Evolutionary conservation across 2,329 filamentous ascomycete species (phyloP), one percentile per base, ranked within the genome.

Genomic region (Ceratocystis huliohia): DNA sequence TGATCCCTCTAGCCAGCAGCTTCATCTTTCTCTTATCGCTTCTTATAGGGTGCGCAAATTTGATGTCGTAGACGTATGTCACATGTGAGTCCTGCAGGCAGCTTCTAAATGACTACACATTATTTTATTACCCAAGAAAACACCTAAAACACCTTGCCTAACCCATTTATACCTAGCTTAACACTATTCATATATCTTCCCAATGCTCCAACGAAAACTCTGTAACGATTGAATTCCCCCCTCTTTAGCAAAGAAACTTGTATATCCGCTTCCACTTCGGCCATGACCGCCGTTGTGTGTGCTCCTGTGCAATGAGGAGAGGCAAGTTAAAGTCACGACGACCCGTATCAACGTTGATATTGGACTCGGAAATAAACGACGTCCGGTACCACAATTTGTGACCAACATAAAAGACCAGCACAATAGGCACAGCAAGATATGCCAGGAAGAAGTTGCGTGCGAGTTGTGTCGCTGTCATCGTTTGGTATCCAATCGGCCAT

Each of bases 281-380:
- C 89, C 89, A 93, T 3, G 75, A 74, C 41, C 80, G 82, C 71
- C 81, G 80, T 77, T 96, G 91, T 64, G 88, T 87, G 48, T 81
- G 78, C 78, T 96, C 93, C 74, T 96, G 88, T 53, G 86, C 86
- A 63, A 95, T 79, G 63, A 97, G 77, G 68, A 88, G 84, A 33
- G 86, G 84, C 57, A 96, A 77, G 73, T 96, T 92, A 67, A 96
- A 82, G 72, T 96, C 91, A 30, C 92, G 81, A 33, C 91, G 84
- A 1, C 93, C 93, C 0, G 91, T 96, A 68, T 88, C 84, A 69
- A 96, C 77, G 75, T 96, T 92, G 86, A 96, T 95, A 69, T 95
- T 87, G 63, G 81, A 79, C 44, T 82, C 76, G 20, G 81, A 79
- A 56, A 96, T 81, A 67, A 90, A 80, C 1, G 79, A 77, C 1